Conservation (phyloP, 1,284 basidiomycete species). For the Leccinum griseonigrum region DNA sequence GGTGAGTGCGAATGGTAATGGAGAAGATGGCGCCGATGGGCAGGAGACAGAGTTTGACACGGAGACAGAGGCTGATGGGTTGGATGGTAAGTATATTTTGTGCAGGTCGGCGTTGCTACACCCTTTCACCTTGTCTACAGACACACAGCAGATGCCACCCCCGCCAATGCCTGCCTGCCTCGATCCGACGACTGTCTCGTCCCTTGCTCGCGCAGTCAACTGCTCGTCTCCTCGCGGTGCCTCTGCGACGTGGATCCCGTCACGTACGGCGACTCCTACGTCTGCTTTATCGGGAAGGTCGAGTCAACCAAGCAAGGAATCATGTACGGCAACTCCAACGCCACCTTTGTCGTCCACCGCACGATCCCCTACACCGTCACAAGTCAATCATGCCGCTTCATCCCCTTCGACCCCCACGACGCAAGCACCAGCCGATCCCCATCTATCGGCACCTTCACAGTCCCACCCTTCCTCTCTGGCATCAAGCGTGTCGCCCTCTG, state of each 20-base stretch:
- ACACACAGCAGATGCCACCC: constrained; percentile 42
- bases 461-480: constrained; percentile 1
- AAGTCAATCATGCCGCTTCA: background rate
- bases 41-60: constrained; percentile 34
- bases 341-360: background rate
- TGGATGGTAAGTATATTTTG: constrained; percentile 26
- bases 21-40: constrained; percentile 21
- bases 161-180: constrained; percentile 44
- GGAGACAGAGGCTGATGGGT: constrained; percentile 32
- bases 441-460: background rate
- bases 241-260: constrained; percentile 10
- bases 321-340: background rate
- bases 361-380: constrained; percentile 1
- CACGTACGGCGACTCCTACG: constrained; percentile 4
- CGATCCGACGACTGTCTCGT: constrained; percentile 37
- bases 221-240: constrained; percentile 20
- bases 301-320: constrained; percentile 11
- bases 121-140: constrained; percentile 17
- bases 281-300: constrained; percentile 3
- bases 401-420: constrained; percentile 9
- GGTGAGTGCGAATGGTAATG: constrained; percentile 7
- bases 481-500: constrained; percentile 34
- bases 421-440: constrained; percentile 4
- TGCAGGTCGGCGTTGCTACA: constrained; percentile 8
- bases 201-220: constrained; percentile 18